A percentile compares a stretch with the other conserved stretches of the same genome.
Conservation (phyloP, 2,329 filamentous ascomycete species). For the Verticillium dahliae region DNA sequence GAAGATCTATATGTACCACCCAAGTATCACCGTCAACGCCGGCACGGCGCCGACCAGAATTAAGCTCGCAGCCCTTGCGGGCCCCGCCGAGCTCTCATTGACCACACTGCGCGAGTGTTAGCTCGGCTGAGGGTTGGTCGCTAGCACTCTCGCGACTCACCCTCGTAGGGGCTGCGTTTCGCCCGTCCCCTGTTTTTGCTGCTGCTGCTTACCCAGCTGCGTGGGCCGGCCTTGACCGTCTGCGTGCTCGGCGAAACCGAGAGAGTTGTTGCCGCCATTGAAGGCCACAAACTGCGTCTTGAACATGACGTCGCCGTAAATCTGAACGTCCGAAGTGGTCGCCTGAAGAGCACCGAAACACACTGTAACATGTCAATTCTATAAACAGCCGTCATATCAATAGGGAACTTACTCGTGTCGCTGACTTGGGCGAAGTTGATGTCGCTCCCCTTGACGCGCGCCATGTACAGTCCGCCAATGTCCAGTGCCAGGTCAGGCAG, state of each 20-base stretch:
- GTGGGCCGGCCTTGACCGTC: not conserved
- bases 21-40: not conserved
- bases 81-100: not conserved
- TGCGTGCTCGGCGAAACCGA: constrained; percentile 37
- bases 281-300: constrained; percentile 55
- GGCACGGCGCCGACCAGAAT: not conserved
- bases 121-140: not conserved
- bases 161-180: not conserved
- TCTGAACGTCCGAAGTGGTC: constrained; percentile 47
- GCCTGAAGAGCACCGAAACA: constrained; percentile 66
- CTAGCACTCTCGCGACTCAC: not conserved
- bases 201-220: not conserved
- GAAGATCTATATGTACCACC: not conserved
- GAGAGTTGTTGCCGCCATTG: constrained; percentile 46
- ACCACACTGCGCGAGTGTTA: not conserved
- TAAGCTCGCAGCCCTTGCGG: not conserved
- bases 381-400: not conserved
- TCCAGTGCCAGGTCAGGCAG: constrained; percentile 47
- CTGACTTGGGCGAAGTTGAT: constrained; percentile 47
- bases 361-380: constrained; percentile 20
- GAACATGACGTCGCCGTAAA: constrained; percentile 58
- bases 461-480: constrained; percentile 50
- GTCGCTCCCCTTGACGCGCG: constrained; percentile 44
- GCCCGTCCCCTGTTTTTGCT: not conserved
- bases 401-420: constrained; percentile 38